A percentile compares a stretch with the other conserved stretches of the same genome.
These are phyloP conservation scores for Hordeum pubiflorum DNA, from an alignment of 202 grass and related monocot species.

Conservation along the genomic window DNA sequence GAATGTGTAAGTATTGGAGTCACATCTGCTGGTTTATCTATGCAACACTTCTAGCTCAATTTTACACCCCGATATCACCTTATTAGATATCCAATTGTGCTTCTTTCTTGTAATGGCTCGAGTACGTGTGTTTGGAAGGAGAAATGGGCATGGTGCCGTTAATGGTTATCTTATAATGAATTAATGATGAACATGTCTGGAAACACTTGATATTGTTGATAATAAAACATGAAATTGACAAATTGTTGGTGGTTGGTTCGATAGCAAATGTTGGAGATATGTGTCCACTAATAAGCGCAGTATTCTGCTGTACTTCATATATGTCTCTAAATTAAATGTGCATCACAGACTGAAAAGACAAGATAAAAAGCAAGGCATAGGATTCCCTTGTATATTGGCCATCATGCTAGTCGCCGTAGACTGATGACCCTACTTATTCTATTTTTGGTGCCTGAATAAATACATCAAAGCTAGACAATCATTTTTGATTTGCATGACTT, in stretches of 20 bases:
- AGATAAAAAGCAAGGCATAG: neutral
- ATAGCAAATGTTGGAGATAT: neutral
- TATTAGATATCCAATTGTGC: neutral
- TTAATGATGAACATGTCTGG: neutral
- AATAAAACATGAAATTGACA: neutral
- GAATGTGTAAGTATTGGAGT: neutral
- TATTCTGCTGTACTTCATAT: neutral
- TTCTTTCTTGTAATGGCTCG: neutral
- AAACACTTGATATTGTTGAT: neutral
- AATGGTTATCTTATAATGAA: slow-evolving; percentile 1
- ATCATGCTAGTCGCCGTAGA: neutral
- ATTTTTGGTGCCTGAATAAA: neutral
- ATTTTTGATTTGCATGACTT: neutral
- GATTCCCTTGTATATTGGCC: neutral
- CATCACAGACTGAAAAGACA: neutral
- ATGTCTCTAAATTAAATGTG: neutral
- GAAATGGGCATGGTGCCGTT: neutral
- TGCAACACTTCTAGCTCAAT: neutral
- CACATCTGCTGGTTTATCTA: neutral
- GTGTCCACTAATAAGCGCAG: neutral
- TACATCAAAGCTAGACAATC: neutral
- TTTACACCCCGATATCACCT: neutral
- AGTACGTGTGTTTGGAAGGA: neutral
- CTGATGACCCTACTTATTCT: neutral
- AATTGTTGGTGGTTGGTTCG: neutral